phyloP scores from a whole-genome alignment of 1,284 basidiomycete species.

The Moniliella sp. region DNA sequence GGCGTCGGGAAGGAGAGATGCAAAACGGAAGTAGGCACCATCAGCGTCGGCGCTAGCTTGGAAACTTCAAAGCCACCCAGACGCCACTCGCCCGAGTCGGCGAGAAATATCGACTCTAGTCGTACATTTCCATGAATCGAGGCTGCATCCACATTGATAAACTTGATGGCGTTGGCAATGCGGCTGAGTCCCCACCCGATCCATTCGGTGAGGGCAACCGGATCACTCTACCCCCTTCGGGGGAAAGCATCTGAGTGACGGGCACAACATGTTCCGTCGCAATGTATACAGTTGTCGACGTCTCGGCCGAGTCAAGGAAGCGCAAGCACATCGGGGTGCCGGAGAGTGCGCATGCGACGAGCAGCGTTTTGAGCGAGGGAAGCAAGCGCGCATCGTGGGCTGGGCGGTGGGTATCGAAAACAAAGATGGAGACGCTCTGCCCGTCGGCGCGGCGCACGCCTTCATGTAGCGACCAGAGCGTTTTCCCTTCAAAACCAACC shows the following conservation, averaged over 20 bases:
- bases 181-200: constrained; percentile 77
- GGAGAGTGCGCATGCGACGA: constrained; percentile 65
- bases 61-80: constrained; percentile 79
- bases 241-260: constrained; percentile 48
- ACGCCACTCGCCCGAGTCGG: constrained; percentile 72
- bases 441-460: constrained; percentile 75
- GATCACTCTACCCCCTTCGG: constrained; percentile 43
- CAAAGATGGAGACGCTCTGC: constrained; percentile 32
- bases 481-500: constrained; percentile 44
- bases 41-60: constrained; percentile 57
- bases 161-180: constrained; percentile 67
- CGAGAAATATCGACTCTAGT: constrained; percentile 58
- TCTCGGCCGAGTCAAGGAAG: constrained; percentile 65
- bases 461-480: constrained; percentile 67
- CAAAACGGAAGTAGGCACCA: constrained; percentile 51
- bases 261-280: constrained; percentile 79
- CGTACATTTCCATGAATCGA: constrained; percentile 64
- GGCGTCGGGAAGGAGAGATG: constrained; percentile 23
- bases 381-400: constrained; percentile 8
- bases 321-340: constrained; percentile 89
- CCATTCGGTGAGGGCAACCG: constrained; percentile 47
- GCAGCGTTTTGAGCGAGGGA: constrained; percentile 73
- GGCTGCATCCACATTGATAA: constrained; percentile 50
- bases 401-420: constrained; percentile 16
- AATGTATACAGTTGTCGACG: constrained; percentile 66